Percentiles rank a stretch among this genome's conserved stretches.
These are phyloP conservation scores for Trichocomaceae sp. DNA, from an alignment of 2,329 filamentous ascomycete species.

Conservation along the genomic window DNA sequence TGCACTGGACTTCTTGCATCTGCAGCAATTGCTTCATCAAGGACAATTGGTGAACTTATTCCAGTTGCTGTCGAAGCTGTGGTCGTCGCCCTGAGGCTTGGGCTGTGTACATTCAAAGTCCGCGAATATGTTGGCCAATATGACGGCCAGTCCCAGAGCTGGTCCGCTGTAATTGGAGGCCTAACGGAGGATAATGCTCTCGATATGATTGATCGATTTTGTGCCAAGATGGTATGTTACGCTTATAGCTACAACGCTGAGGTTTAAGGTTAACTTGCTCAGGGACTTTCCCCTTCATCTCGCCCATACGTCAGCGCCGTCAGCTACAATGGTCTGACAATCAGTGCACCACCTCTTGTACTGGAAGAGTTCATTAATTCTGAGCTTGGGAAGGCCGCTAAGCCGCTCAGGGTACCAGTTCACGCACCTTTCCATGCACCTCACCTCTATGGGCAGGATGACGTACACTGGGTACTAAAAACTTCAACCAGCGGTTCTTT, in stretches of 20 bases:
- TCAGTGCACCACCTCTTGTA: slow-evolving; percentile 52
- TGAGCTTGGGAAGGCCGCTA: slow-evolving; percentile 44
- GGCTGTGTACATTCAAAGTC: slow-evolving; percentile 34
- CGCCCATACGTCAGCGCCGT: slow-evolving; percentile 55
- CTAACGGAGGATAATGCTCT: slow-evolving; percentile 28
- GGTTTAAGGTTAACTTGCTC: slow-evolving; percentile 9
- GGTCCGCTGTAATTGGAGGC: slow-evolving; percentile 38
- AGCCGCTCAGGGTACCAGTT: slow-evolving; percentile 49
- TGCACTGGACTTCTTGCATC: slow-evolving; percentile 40
- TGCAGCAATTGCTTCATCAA: slow-evolving; percentile 34
- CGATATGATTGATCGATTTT: slow-evolving; percentile 21
- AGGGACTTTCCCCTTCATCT: slow-evolving; percentile 44
- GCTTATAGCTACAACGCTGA: background rate
- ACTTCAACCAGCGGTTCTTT: slow-evolving; percentile 27
- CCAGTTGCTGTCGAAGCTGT: slow-evolving; percentile 38
- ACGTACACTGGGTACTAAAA: slow-evolving; percentile 47
- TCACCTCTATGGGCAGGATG: slow-evolving; percentile 47
- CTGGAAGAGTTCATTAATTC: slow-evolving; percentile 48
- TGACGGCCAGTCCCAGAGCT: slow-evolving; percentile 27
- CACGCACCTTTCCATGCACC: slow-evolving; percentile 55
- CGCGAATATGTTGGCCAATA: slow-evolving; percentile 31
- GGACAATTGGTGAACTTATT: slow-evolving; percentile 37
- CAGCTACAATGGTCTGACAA: slow-evolving; percentile 53
- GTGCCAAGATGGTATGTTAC: slow-evolving; percentile 21
- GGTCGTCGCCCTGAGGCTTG: slow-evolving; percentile 39